Evolutionary conservation across 2,329 filamentous ascomycete genomes (phyloP), one percentile per base, ranked within the genome.

Genomic region (Fusarium sp.): DNA sequence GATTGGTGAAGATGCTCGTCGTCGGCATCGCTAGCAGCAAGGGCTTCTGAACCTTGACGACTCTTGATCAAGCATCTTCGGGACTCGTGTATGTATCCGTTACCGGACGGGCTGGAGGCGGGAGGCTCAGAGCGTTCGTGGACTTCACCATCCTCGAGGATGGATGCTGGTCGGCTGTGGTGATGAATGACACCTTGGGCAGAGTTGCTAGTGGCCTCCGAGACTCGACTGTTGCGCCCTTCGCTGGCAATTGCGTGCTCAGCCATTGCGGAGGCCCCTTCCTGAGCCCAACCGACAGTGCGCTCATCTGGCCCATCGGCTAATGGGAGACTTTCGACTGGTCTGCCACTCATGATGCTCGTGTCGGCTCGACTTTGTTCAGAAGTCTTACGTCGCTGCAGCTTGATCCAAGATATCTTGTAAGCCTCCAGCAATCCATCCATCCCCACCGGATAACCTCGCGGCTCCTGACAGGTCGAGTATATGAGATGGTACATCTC

Each of bases 311-410:
- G n/a, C n/a, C n/a, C n/a, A n/a, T n/a, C n/a, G n/a, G n/a, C n/a
- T n/a, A n/a, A n/a, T n/a, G n/a, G n/a, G n/a, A n/a, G n/a, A n/a
- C n/a, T n/a, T n/a, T n/a, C n/a, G n/a, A n/a, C n/a, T n/a, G 9
- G 5, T 9, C 3, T 24, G 5, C 4, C 25, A 2, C 5, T 6
- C 1, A 7, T 2, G 12, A 2, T 13, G 9, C 5, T 1, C 8
- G 7, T 18, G 10, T 43, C 29, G 12, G 1, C 0, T 46, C 3
- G 40, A 3, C 0, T 38, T 5, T 3, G 1, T 1, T 22, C 22
- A 0, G 9, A 10, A 3, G 22, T 6, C 10, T 3, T 40, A 0
- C 18, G 25, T 24, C 30, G 43, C 30, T 62, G 0, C 6, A 54
- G 3, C 11, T 27, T 62, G 18, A 54, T 18, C 46, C 59, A 62